phyloP scores from a whole-genome alignment of 306 rosid species.

The Nissolia schottii region DNA sequence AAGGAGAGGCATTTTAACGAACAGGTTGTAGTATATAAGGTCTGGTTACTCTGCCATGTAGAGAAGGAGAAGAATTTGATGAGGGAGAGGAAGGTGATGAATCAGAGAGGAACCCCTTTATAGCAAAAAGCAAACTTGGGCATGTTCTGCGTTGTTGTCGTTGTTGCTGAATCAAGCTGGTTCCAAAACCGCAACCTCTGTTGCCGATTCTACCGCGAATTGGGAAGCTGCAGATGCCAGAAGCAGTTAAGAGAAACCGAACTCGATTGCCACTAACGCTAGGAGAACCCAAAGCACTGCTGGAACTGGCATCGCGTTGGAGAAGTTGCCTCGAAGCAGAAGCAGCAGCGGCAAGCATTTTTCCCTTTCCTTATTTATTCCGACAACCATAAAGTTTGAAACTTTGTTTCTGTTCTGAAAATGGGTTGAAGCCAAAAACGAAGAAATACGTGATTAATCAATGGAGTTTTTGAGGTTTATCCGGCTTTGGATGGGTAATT shows the following conservation, averaged over 20 bases:
- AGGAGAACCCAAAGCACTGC: background rate
- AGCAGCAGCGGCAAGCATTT: slow-evolving; percentile 46
- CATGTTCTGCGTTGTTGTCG: slow-evolving; percentile 4
- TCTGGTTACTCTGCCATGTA: slow-evolving; percentile 22
- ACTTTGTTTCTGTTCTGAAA: background rate
- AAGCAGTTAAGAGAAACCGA: slow-evolving; percentile 25
- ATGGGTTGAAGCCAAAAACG: background rate
- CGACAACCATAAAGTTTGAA: background rate
- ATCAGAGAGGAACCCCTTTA: slow-evolving; percentile 43
- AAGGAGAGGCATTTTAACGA: slow-evolving; percentile 17
- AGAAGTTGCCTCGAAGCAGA: slow-evolving; percentile 41
- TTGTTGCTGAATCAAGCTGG: background rate
- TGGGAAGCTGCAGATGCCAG: slow-evolving; percentile 18
- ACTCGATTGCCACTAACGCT: slow-evolving; percentile 12
- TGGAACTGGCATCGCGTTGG: slow-evolving; percentile 29
- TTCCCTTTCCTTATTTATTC: background rate
- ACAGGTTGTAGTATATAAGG: slow-evolving; percentile 30
- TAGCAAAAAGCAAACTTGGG: slow-evolving; percentile 19
- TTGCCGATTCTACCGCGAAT: background rate
- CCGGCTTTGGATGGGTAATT: background rate
- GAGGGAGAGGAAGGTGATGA: slow-evolving; percentile 28
- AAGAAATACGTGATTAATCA: background rate
- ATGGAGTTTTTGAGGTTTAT: background rate
- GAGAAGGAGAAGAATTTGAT: background rate
- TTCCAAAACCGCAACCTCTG: background rate